Evolutionary conservation across 2,329 filamentous ascomycete species (phyloP).

Genomic region (Botryotinia calthae): DNA sequence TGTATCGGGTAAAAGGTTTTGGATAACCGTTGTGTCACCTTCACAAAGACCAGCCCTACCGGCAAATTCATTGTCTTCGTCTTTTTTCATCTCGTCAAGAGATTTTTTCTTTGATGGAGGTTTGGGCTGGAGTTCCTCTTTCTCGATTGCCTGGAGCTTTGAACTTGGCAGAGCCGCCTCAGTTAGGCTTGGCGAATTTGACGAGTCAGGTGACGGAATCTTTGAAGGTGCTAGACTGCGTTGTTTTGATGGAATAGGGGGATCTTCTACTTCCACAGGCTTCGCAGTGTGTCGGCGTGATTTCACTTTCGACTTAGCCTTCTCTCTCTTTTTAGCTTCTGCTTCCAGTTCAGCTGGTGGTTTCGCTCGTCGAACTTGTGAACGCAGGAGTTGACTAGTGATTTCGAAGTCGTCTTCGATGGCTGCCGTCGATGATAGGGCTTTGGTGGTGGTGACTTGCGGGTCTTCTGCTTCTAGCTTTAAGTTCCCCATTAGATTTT

Average conservation of each 20-base stretch:
- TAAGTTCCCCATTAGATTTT: constrained; percentile 35
- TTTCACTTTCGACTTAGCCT: constrained; percentile 36
- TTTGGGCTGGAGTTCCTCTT: constrained; percentile 13
- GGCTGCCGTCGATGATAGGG: constrained; percentile 15
- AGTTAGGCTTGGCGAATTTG: not conserved
- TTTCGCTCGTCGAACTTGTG: constrained; percentile 20
- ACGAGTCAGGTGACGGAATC: not conserved
- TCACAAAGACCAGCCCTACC: constrained; percentile 55
- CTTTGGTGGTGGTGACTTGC: not conserved
- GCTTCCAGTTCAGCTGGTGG: constrained; percentile 21
- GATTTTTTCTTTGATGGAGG: not conserved
- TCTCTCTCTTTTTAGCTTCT: constrained; percentile 30
- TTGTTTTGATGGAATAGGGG: not conserved
- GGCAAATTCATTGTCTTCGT: not conserved
- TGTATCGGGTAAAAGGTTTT: constrained; percentile 61
- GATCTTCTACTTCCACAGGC: constrained; percentile 12
- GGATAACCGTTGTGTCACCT: constrained; percentile 74
- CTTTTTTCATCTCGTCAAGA: not conserved
- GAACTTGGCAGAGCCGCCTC: not conserved
- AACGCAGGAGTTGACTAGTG: constrained; percentile 24
- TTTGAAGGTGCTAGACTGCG: not conserved
- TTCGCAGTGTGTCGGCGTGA: constrained; percentile 33
- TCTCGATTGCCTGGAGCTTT: not conserved
- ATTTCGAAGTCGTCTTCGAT: constrained; percentile 23
- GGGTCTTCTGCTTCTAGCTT: constrained; percentile 27